These are phyloP conservation scores for Corrigiola litoralis DNA, from an alignment of 179 eudicot species.

Conservation along the genomic window DNA sequence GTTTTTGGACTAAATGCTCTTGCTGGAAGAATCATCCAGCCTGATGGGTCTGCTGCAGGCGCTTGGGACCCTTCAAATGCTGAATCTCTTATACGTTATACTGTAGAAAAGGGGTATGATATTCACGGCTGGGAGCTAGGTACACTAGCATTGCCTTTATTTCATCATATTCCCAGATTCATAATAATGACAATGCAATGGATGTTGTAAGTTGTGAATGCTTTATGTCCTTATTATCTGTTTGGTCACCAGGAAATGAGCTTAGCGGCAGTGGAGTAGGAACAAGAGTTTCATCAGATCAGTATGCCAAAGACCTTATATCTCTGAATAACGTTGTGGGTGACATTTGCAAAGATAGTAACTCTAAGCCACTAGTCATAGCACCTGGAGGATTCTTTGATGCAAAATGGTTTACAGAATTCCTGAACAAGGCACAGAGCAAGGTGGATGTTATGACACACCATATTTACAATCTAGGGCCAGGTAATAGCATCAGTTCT, in stretches of 20 bases:
- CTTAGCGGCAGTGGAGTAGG: slow-evolving; percentile 80
- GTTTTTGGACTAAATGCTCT: slow-evolving; percentile 89
- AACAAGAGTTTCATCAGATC: slow-evolving; percentile 55
- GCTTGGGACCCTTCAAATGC: slow-evolving; percentile 82
- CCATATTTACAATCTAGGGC: slow-evolving; percentile 92
- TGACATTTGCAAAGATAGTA: slow-evolving; percentile 35
- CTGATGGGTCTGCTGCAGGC: slow-evolving; percentile 48
- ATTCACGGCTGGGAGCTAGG: slow-evolving; percentile 92
- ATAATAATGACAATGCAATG: background rate
- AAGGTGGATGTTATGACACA: slow-evolving; percentile 58
- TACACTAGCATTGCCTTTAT: slow-evolving; percentile 8
- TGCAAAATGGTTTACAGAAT: slow-evolving; percentile 57
- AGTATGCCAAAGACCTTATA: slow-evolving; percentile 54
- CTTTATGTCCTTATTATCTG: background rate
- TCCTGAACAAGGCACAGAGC: slow-evolving; percentile 39
- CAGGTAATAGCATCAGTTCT: slow-evolving; percentile 59
- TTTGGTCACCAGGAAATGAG: slow-evolving; percentile 62
- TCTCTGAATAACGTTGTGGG: slow-evolving; percentile 39
- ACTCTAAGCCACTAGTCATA: slow-evolving; percentile 47
- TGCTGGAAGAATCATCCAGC: slow-evolving; percentile 44
- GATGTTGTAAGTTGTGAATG: background rate
- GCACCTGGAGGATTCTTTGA: slow-evolving; percentile 90
- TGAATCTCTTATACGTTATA: slow-evolving; percentile 66
- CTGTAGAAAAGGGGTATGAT: slow-evolving; percentile 57
- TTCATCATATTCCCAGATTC: background rate